phyloP scores from a whole-genome alignment of 108 stramenopile species.

The Fragilaria crotonensis region DNA sequence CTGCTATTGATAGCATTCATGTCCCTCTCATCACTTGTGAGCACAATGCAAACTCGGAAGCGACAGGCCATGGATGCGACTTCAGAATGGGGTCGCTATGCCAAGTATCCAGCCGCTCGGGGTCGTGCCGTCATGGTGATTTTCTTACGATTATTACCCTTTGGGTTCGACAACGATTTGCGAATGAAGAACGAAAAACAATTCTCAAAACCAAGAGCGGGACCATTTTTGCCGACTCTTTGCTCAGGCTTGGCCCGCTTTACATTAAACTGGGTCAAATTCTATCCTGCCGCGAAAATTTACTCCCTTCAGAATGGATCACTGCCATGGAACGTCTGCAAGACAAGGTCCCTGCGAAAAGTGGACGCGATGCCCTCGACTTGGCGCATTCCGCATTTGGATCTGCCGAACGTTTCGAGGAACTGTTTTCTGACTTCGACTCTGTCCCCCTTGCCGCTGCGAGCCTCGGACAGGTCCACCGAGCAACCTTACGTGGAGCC shows the following conservation, averaged over 20 bases:
- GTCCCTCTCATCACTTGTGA: background rate
- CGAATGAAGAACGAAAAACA: background rate
- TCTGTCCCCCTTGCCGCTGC: constrained; percentile 86
- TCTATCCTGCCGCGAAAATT: constrained; percentile 76
- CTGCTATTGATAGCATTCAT: background rate
- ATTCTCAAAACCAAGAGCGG: constrained; percentile 30
- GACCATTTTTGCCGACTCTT: constrained; percentile 46
- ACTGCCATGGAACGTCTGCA: constrained; percentile 82
- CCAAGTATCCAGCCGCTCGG: constrained; percentile 55
- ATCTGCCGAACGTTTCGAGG: constrained; percentile 33
- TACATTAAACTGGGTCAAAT: constrained; percentile 94
- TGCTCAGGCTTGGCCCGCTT: constrained; percentile 78
- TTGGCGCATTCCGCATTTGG: constrained; percentile 65
- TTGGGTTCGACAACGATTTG: constrained; percentile 3
- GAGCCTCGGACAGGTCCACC: constrained; percentile 88
- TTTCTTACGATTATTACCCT: constrained; percentile 6
- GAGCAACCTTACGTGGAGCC: constrained; percentile 56
- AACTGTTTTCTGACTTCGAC: constrained; percentile 70
- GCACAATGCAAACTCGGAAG: constrained; percentile 4
- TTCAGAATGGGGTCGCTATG: constrained; percentile 80
- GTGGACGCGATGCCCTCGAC: constrained; percentile 71
- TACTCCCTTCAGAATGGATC: constrained; percentile 84
- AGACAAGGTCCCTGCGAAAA: constrained; percentile 85
- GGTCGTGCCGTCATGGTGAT: constrained; percentile 48
- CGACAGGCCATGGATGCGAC: constrained; percentile 64